Conservation (phyloP, 768 basidiomycete genomes). For the Steccherinum ochraceum region DNA sequence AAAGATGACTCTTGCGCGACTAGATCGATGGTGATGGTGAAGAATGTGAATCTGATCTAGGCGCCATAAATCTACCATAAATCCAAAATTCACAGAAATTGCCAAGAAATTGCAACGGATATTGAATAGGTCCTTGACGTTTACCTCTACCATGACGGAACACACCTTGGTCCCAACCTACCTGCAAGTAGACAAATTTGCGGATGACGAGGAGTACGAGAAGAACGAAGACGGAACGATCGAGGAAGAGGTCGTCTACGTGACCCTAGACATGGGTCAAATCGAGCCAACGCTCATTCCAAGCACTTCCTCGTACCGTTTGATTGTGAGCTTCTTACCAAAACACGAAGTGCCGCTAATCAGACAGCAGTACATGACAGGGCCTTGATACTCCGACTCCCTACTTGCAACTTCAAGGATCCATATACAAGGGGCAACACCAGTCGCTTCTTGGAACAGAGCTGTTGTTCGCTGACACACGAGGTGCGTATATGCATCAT, state of each 20-base stretch:
- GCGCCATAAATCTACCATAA: no score
- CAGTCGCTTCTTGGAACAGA: constrained; percentile 69
- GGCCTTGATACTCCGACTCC: constrained; percentile 75
- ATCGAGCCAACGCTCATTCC: constrained; percentile 73
- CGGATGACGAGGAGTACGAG: constrained; percentile 45
- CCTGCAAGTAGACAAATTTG: not conserved
- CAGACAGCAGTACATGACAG: constrained; percentile 20
- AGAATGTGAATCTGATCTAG: not conserved
- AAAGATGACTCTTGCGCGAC: not conserved
- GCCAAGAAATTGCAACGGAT: no score
- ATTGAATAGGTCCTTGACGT: no score
- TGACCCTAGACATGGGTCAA: constrained; percentile 67
- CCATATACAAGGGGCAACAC: constrained; percentile 65
- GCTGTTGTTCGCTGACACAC: constrained; percentile 65
- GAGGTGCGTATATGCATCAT: no score
- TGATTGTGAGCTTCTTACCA: no score
- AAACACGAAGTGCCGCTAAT: not conserved
- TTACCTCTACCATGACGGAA: no score
- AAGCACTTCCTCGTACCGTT: constrained; percentile 58
- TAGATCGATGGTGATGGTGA: not conserved
- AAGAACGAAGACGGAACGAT: constrained; percentile 26
- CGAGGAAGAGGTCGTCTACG: constrained; percentile 55
- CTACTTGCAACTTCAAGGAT: constrained; percentile 71
- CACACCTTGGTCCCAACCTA: not conserved
- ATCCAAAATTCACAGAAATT: no score